phyloP scores from a whole-genome alignment of 169 alveolate species.

The Babesia sp. region DNA sequence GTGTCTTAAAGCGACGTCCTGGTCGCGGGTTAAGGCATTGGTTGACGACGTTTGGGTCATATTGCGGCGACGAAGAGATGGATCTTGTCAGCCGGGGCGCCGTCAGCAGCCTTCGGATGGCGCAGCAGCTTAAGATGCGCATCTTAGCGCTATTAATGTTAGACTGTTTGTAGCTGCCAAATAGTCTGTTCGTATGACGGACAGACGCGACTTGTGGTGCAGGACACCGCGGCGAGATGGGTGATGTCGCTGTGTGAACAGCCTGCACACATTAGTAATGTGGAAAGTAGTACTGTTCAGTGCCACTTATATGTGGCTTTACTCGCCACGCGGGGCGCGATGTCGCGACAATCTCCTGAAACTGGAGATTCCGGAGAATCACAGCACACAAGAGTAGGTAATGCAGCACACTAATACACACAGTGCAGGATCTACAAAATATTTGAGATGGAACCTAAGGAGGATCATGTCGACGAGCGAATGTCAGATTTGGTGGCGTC shows the following conservation, averaged over 20 bases:
- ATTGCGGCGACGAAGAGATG: constrained; percentile 14
- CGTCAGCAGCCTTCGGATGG: constrained; percentile 3
- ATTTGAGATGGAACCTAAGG: constrained; percentile 42
- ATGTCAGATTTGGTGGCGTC: constrained; percentile 41
- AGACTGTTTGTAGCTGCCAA: background rate
- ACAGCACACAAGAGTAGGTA: constrained; percentile 54
- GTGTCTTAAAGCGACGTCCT: constrained; percentile 11
- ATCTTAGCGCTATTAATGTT: background rate
- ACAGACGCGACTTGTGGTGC: constrained; percentile 15
- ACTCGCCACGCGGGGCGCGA: background rate
- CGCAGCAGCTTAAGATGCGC: background rate
- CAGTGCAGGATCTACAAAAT: constrained; percentile 27
- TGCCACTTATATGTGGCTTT: background rate
- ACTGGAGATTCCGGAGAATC: constrained; percentile 59
- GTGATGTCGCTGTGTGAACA: constrained; percentile 3
- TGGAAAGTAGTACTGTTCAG: background rate
- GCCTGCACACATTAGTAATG: constrained; percentile 12
- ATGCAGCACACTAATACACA: background rate
- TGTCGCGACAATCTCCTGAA: constrained; percentile 36
- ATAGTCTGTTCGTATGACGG: background rate
- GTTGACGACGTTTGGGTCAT: constrained; percentile 62
- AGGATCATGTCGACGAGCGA: constrained; percentile 35
- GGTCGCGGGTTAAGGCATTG: constrained; percentile 44
- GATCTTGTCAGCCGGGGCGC: constrained; percentile 1
- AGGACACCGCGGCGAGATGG: background rate